A percentile compares a stretch with the other conserved stretches of the same genome.
Evolutionary conservation across 306 rosid genomes (phyloP).

Genomic region (Carpinus fangiana): DNA sequence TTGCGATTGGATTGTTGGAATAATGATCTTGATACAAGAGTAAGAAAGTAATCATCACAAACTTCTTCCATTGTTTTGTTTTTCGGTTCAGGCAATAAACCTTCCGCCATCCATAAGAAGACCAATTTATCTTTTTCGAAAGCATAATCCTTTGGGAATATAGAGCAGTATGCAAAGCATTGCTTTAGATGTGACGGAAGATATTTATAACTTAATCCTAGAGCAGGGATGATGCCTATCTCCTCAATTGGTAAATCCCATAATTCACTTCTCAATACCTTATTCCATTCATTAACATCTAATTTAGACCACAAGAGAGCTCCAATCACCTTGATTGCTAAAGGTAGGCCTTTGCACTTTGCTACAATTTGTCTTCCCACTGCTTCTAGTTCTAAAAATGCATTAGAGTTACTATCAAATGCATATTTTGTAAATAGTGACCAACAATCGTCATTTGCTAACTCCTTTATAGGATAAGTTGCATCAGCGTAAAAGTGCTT

Average conservation of each 20-base stretch:
- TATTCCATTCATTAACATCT: background rate
- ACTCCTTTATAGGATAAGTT: background rate
- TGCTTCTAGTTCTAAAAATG: background rate
- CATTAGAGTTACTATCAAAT: background rate
- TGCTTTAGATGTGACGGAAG: background rate
- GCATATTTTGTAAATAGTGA: slow-evolving; percentile 13
- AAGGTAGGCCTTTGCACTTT: slow-evolving; percentile 23
- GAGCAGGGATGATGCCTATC: background rate
- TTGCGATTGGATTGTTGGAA: background rate
- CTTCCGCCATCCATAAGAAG: slow-evolving; percentile 26
- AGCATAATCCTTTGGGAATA: slow-evolving; percentile 11
- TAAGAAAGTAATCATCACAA: slow-evolving; percentile 13
- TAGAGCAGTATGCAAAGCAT: slow-evolving; percentile 21
- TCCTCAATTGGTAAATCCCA: background rate
- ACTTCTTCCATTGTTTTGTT: slow-evolving; percentile 1
- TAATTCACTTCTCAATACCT: slow-evolving; percentile 7
- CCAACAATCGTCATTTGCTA: slow-evolving; percentile 13
- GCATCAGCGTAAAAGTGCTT: background rate
- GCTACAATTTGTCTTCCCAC: slow-evolving; percentile 10
- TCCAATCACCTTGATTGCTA: slow-evolving; percentile 24
- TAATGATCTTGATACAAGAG: slow-evolving; percentile 21
- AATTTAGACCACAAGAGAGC: background rate
- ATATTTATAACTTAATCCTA: slow-evolving; percentile 15
- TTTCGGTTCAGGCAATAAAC: background rate
- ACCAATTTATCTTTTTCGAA: slow-evolving; percentile 7